phyloP scores from a whole-genome alignment of 225 moss, liverwort and hornwort genomes.

The Physcomitrium patens region DNA sequence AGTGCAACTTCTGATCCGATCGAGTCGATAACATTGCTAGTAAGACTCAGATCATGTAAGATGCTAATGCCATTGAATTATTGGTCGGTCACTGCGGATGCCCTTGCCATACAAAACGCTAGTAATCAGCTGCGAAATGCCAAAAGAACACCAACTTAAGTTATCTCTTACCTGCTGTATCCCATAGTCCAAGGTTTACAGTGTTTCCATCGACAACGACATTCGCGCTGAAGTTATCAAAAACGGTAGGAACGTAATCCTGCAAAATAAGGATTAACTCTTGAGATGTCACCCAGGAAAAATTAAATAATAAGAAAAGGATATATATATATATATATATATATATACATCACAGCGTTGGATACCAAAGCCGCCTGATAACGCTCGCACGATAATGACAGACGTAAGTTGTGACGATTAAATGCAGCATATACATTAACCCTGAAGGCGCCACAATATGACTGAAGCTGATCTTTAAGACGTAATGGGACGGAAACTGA shows the following conservation, averaged over 20 bases:
- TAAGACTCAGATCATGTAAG: not conserved
- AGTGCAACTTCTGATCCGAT: not conserved
- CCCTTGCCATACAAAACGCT: too few species aligned
- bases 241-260: constrained; percentile 99
- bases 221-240: constrained; percentile 99
- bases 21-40: not conserved
- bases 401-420: not conserved
- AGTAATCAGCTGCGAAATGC: too few species aligned
- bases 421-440: not conserved
- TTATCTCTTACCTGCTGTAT: constrained; percentile 88
- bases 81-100: too few species aligned
- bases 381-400: not conserved
- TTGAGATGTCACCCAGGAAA: constrained; percentile 20
- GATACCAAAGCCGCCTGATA: too few species aligned
- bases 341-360: constrained; percentile 54
- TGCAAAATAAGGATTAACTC: constrained; percentile 35
- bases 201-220: constrained; percentile 99
- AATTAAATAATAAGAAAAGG: not conserved
- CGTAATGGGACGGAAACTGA: too few species aligned
- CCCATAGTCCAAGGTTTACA: constrained; percentile 98
- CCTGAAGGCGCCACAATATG: not conserved
- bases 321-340: too few species aligned
- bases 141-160: not conserved
- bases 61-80: not conserved
- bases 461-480: too few species aligned